phyloP scores from a whole-genome alignment of 2,329 filamentous ascomycete genomes.

The Simplicillium sp. region DNA sequence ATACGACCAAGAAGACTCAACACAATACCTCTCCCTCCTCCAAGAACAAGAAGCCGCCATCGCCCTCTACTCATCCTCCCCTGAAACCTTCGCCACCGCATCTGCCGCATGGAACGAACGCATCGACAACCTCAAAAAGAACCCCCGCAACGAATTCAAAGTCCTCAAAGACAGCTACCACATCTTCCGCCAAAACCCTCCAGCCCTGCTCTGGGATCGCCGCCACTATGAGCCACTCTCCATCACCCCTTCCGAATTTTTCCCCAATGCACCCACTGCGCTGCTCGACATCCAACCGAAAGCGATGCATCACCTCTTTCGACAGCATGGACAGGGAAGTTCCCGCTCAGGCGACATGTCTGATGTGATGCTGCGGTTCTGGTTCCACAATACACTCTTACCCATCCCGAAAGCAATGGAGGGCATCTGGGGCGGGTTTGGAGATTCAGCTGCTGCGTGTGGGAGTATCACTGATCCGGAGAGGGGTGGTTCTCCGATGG shows the following conservation, averaged over 20 bases:
- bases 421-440: conserved; percentile 48
- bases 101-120: conserved; percentile 23
- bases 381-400: conserved; percentile 34
- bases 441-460: conserved; percentile 39
- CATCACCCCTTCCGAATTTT: conserved; percentile 52
- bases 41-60: conserved; percentile 18
- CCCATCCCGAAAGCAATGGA: conserved; percentile 36
- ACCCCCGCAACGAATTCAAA: conserved; percentile 23
- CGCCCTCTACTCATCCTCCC: conserved; percentile 8
- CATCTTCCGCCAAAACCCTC: conserved; percentile 35
- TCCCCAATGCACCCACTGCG: conserved; percentile 44
- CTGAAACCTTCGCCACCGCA: conserved; percentile 16
- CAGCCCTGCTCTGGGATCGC: conserved; percentile 57
- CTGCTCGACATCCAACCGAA: conserved; percentile 62
- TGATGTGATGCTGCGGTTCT: conserved; percentile 33
- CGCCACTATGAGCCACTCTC: conserved; percentile 62
- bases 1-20: conserved; percentile 11
- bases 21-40: conserved; percentile 21
- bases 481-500: conserved; percentile 33
- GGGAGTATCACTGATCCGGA: conserved; percentile 36
- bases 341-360: conserved; percentile 38
- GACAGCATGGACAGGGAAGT: conserved; percentile 29
- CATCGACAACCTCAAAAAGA: conserved; percentile 22
- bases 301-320: conserved; percentile 36
- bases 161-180: conserved; percentile 44